Evolutionary conservation across 73 alveolate genomes (phyloP), one percentile per base, ranked within the genome.

Genomic region (Uronychia binucleata): DNA sequence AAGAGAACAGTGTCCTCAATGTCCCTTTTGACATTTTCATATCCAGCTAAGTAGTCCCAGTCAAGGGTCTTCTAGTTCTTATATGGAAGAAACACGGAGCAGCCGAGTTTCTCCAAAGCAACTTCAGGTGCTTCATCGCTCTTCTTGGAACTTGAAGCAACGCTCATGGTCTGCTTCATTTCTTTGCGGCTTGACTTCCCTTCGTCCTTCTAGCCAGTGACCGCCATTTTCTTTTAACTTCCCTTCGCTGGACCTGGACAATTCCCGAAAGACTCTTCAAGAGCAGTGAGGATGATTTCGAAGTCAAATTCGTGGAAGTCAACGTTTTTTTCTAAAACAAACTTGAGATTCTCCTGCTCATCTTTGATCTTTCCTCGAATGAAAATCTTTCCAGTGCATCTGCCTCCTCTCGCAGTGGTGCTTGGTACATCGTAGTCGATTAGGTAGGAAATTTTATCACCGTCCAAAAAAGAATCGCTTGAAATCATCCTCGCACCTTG

Each of bases 31-130:
- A 90, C 94, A 34, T 80, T 87, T 35, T 96, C 99, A 78, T 92
- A 96, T 0, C 99, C 99, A 27, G 99, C 99, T 29, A 96, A 81
- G 84, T 96, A 96, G 82, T 96, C 97, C 98, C 99, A 96, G 77
- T 96, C 99, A n/a, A 94, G 74, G 28, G 92, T 86, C 34, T 79
- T 34, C 28, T 80, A 58, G 57, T 86, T 86, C 28, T 28, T 88
- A 57, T 91, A 93, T 19, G 98, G 98, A 26, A 88, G 11, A 80
- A 91, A 94, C 1, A 96, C 93, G 0, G 96, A 85, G 75, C 95
- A 96, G 14, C 98, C 98, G 1, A 82, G 88, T 78, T 87, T 80
- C 84, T 96, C 93, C 31, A 96, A 85, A 31, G 86, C 84, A 30
- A 86, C 87, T 46, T 76, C 59, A 13, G 97, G 97, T 29, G 85